Conservation (phyloP, 805 yeast species). For the Candida namnaoensis region DNA sequence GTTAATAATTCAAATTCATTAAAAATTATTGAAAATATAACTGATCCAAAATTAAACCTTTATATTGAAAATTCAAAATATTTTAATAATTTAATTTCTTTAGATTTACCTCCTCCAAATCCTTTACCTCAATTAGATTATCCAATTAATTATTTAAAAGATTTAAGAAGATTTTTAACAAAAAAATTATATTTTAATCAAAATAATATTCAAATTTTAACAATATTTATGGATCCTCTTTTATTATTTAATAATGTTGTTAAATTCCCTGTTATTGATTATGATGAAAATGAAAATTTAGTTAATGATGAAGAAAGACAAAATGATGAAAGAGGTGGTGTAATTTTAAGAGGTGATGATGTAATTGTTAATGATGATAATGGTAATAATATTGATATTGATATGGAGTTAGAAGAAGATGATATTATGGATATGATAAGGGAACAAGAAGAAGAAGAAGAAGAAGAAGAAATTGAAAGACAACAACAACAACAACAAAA, state of each 20-base stretch:
- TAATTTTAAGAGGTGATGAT: too few relatives aligned
- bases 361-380: too few relatives aligned
- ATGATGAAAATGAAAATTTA: too few relatives aligned
- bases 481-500: too few relatives aligned
- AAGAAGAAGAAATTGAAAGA: too few relatives aligned
- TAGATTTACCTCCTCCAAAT: constrained; percentile 23
- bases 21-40: constrained; percentile 28
- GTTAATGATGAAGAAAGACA: too few relatives aligned
- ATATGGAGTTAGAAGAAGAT: too few relatives aligned
- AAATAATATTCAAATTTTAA: constrained; percentile 18
- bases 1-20: constrained; percentile 21
- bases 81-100: constrained; percentile 11
- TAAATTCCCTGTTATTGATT: constrained; percentile 11
- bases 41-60: constrained; percentile 27
- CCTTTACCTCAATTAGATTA: constrained; percentile 23
- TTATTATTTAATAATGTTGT: constrained; percentile 24
- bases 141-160: constrained; percentile 20
- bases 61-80: constrained; percentile 21
- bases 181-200: constrained; percentile 20
- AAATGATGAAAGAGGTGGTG: too few relatives aligned
- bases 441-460: too few relatives aligned
- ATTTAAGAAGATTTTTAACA: constrained; percentile 16
- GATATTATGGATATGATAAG: too few relatives aligned
- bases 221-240: constrained; percentile 30
- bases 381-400: too few relatives aligned